phyloP scores from a whole-genome alignment of 2,329 filamentous ascomycete species.

The Aspergillus sp. region DNA sequence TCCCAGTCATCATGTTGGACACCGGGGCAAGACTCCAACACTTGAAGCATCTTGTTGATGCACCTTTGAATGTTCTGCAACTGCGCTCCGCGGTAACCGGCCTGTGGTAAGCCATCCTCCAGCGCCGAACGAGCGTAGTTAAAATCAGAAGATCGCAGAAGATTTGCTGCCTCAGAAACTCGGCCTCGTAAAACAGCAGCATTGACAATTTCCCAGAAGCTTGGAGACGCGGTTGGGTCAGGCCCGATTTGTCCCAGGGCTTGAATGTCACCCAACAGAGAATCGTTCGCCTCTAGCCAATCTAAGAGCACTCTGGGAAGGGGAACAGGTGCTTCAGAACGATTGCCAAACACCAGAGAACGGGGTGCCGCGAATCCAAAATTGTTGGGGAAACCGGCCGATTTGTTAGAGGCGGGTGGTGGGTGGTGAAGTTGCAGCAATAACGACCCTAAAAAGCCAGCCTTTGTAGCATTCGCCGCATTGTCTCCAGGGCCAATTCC shows the following conservation, averaged over 20 bases:
- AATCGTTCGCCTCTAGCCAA: slow-evolving; percentile 77
- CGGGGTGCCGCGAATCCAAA: slow-evolving; percentile 27
- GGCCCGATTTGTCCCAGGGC: slow-evolving; percentile 65
- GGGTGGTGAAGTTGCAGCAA: slow-evolving; percentile 78
- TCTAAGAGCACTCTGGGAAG: slow-evolving; percentile 77
- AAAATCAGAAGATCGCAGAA: slow-evolving; percentile 77
- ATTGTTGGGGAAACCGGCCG: slow-evolving; percentile 23
- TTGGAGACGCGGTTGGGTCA: slow-evolving; percentile 71
- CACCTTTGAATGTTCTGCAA: slow-evolving; percentile 77
- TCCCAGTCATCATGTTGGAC: slow-evolving; percentile 71
- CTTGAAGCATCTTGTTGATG: slow-evolving; percentile 64
- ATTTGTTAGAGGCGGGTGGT: slow-evolving; percentile 37
- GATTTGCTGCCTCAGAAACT: slow-evolving; percentile 62
- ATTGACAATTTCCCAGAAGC: slow-evolving; percentile 86
- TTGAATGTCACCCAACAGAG: slow-evolving; percentile 66
- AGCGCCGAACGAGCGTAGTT: slow-evolving; percentile 66
- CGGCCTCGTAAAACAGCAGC: slow-evolving; percentile 73
- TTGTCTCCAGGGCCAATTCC: slow-evolving; percentile 66
- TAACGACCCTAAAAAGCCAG: slow-evolving; percentile 74
- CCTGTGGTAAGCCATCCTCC: slow-evolving; percentile 62
- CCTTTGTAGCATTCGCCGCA: slow-evolving; percentile 68
- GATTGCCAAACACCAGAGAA: slow-evolving; percentile 29
- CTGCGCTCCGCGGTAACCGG: slow-evolving; percentile 71
- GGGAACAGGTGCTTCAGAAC: slow-evolving; percentile 39
- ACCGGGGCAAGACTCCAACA: slow-evolving; percentile 73